Conservation (phyloP, 768 basidiomycete genomes). For the Agrocybe chaxingu region DNA sequence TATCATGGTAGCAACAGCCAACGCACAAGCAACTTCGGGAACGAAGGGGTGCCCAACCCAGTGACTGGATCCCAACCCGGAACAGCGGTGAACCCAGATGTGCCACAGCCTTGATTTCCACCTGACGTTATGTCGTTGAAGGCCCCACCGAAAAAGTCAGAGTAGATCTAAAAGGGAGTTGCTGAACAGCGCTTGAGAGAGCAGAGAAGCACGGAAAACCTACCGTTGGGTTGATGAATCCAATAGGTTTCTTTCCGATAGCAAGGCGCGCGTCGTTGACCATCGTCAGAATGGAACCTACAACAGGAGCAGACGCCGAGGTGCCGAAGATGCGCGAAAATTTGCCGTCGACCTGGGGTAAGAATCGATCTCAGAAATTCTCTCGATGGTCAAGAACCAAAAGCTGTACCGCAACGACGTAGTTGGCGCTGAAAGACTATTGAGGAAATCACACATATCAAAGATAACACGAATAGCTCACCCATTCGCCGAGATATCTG, state of each 20-base stretch:
- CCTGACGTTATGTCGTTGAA: slow-evolving; percentile 50
- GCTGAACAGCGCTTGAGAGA: background rate
- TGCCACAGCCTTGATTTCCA: slow-evolving; percentile 42
- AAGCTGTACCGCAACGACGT: slow-evolving; percentile 36
- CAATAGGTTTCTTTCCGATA: slow-evolving; percentile 37
- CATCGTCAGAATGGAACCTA: slow-evolving; percentile 46
- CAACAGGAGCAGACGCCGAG: slow-evolving; percentile 44
- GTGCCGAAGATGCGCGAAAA: slow-evolving; percentile 45
- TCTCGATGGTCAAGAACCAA: background rate
- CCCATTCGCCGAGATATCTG: slow-evolving; percentile 46
- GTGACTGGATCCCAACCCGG: slow-evolving; percentile 44
- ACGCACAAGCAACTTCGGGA: slow-evolving; percentile 28
- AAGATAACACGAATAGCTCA: slow-evolving; percentile 9
- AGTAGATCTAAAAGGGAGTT: slow-evolving; percentile 36
- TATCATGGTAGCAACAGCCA: slow-evolving; percentile 28
- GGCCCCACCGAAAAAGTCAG: slow-evolving; percentile 32
- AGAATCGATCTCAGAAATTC: background rate
- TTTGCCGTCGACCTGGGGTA: slow-evolving; percentile 28
- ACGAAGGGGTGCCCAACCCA: slow-evolving; percentile 49
- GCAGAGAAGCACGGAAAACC: slow-evolving; percentile 14
- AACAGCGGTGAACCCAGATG: slow-evolving; percentile 30
- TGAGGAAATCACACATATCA: background rate
- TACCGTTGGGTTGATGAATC: slow-evolving; percentile 45
- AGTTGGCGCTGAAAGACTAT: slow-evolving; percentile 30
- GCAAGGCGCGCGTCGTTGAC: slow-evolving; percentile 50